Evolutionary conservation across 106 monocot species (phyloP).

Genomic region (Cymbidium sinense): DNA sequence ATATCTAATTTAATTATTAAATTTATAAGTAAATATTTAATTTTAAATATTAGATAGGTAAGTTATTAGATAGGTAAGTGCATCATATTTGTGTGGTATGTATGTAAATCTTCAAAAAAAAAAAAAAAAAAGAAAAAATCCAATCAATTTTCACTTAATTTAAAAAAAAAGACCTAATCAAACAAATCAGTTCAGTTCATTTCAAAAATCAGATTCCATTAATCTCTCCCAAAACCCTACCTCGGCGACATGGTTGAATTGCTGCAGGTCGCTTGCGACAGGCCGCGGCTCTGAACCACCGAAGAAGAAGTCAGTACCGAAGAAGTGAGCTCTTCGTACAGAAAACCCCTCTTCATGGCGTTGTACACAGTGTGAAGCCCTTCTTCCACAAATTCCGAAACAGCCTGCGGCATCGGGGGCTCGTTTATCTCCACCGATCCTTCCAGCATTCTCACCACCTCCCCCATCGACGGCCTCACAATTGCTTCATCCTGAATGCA

Average conservation of each 20-base stretch:
- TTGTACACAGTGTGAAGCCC: conserved; percentile 25
- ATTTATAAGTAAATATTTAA: too few relatives aligned
- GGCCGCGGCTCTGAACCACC: conserved; percentile 14
- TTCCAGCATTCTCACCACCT: conserved; percentile 57
- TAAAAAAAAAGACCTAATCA: not conserved
- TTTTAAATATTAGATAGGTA: too few relatives aligned
- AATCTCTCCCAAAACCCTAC: not conserved
- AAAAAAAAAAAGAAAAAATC: too few relatives aligned
- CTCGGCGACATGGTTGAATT: conserved; percentile 39
- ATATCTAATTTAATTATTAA: too few relatives aligned
- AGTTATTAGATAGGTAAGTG: too few relatives aligned
- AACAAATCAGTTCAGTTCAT: too few relatives aligned
- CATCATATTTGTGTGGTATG: too few relatives aligned
- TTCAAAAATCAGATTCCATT: not conserved
- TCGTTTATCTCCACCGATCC: conserved; percentile 32
- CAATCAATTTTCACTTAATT: not conserved
- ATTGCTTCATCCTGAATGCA: conserved; percentile 62
- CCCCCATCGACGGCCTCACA: conserved; percentile 48
- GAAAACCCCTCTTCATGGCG: conserved; percentile 23
- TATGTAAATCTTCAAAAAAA: too few relatives aligned
- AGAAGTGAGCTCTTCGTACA: not conserved
- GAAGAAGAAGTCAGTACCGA: conserved; percentile 5
- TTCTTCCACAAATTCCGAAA: conserved; percentile 36
- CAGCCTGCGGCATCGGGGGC: conserved; percentile 48
- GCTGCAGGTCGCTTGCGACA: conserved; percentile 26